Percentiles rank a stretch among this genome's conserved stretches.
Evolutionary conservation across 495 filamentous ascomycete species (phyloP).

Genomic region (Tuber borchii): DNA sequence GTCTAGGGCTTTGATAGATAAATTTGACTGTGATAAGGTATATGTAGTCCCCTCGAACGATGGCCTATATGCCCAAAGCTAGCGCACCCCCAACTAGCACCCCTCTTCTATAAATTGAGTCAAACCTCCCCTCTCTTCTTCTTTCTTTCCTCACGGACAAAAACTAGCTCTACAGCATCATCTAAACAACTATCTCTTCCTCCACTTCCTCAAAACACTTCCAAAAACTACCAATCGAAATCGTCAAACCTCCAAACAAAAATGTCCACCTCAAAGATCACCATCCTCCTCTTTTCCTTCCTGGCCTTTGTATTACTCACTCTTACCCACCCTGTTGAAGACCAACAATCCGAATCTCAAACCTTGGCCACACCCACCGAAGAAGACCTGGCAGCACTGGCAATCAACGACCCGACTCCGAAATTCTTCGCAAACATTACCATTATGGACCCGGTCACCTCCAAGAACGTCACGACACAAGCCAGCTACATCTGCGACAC

Average conservation of each 20-base stretch:
- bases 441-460: neutral
- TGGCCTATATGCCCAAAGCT: too few relatives aligned
- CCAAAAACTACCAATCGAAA: neutral
- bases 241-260: neutral
- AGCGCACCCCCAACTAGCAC: too few relatives aligned
- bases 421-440: neutral
- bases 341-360: neutral
- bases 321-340: neutral
- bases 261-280: neutral
- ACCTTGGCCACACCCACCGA: neutral
- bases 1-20: too few relatives aligned
- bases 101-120: too few relatives aligned
- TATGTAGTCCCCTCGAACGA: too few relatives aligned
- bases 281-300: neutral
- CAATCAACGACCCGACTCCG: neutral
- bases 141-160: too few relatives aligned
- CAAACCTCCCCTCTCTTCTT: too few relatives aligned
- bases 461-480: neutral
- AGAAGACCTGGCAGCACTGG: neutral
- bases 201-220: too few relatives aligned
- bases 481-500: neutral
- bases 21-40: too few relatives aligned
- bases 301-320: neutral
- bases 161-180: too few relatives aligned
- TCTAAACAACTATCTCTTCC: too few relatives aligned